Base-by-base conservation (phyloP, 2,329 filamentous ascomycete species). In the Emericellopsis atlantica region DNA sequence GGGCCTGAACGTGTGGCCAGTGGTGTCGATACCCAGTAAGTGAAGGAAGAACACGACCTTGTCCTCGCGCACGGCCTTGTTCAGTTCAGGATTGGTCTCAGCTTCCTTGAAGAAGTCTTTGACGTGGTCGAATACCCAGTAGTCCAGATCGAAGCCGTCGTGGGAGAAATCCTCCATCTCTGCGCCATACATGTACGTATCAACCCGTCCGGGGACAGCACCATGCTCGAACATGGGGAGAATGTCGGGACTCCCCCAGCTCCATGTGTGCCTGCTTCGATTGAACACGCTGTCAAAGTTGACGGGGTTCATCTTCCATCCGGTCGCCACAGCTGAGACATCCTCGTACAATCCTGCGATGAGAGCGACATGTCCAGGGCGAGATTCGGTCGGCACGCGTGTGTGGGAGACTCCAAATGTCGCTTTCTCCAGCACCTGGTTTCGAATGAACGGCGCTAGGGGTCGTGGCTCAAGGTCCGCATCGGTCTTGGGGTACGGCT, bases 241-340 rank as follows among this genome's bases (percentile, higher is more conserved):
- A 53, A 98, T 98, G 61, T 98, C 92, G 2, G 92, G 92, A 55
- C 89, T 95, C 2, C 92, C 92, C 92, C 92, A 98, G 60, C 89
- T 95, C 92, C 92, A 98, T 7, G 93, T 98, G 63, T 98, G 93
- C 36, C 82, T 73, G 56, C 90, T 96, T 46, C 86, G 79, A 59
- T 98, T 98, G 74, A 98, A 98, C 10, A 98, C 88, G 54, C 90
- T 96, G 65, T 98, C 92, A 54, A 98, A 98, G 56, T 96, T 84
- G 54, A 98, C 92, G 0, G 92, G 92, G 57, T 98, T 98, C 51
- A 95, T 67, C 64, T 98, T 96, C 92, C 92, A 98, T 14, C 92
- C 92, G 1, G 93, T 98, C 24, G 84, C 94, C 16, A 98, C 92
- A 2, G 92, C 84, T 29, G 92, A 96, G 2, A 98, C 92, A 67